phyloP scores from a whole-genome alignment of 129 eudicot species.

The Flaveria sonorensis region DNA sequence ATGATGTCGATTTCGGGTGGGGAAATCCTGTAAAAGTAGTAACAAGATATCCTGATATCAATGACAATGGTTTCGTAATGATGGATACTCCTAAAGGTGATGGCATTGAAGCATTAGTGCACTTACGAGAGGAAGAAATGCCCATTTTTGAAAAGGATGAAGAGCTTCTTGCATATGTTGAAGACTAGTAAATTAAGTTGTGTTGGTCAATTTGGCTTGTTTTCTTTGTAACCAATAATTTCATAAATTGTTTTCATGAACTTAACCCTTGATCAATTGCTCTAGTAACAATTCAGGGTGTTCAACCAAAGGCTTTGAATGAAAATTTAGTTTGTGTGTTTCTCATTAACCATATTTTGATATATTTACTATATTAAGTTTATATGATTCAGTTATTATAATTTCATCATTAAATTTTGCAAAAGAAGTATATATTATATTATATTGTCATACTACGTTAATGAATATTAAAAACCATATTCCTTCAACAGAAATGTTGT shows the following conservation, averaged over 20 bases:
- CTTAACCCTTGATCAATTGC: neutral
- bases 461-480: too few relatives aligned
- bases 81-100: constrained; percentile 25
- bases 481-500: too few relatives aligned
- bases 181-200: neutral
- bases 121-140: constrained; percentile 28
- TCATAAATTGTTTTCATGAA: neutral
- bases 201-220: too few relatives aligned
- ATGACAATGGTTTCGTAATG: neutral
- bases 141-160: constrained; percentile 20
- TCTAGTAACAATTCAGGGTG: neutral
- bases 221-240: too few relatives aligned
- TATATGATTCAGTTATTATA: too few relatives aligned
- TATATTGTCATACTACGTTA: too few relatives aligned
- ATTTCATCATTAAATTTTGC: too few relatives aligned
- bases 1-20: constrained; percentile 31
- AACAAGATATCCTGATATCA: neutral
- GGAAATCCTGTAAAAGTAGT: constrained; percentile 26
- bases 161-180: constrained; percentile 24
- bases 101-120: constrained; percentile 28
- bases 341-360: too few relatives aligned
- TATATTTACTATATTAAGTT: too few relatives aligned
- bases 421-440: too few relatives aligned
- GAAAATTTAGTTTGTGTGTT: too few relatives aligned
- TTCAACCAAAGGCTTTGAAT: too few relatives aligned